Evolutionary conservation across 2,329 filamentous ascomycete genomes (phyloP).

Genomic region (Sarocladium strictum): DNA sequence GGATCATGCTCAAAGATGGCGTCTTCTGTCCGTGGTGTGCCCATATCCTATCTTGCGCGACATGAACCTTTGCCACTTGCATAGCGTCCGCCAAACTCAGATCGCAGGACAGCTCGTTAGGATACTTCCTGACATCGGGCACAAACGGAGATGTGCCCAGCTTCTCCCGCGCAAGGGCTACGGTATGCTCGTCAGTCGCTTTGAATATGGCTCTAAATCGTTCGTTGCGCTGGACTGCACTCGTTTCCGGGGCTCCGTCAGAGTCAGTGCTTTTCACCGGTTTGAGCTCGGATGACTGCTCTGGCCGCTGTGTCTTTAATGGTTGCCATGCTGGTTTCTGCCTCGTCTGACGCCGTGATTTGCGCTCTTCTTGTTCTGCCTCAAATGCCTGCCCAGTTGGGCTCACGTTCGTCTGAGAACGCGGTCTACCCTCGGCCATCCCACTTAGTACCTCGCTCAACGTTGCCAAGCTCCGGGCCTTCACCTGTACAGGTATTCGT

Average conservation of each 20-base stretch:
- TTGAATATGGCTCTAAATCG: constrained; percentile 5
- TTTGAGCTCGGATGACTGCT: neutral
- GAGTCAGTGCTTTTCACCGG: neutral
- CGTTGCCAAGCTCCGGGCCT: neutral
- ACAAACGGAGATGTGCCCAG: constrained; percentile 10
- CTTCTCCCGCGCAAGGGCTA: neutral
- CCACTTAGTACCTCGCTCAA: neutral
- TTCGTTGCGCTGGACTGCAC: neutral
- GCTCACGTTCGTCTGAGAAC: too few species aligned
- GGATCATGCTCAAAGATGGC: constrained; percentile 16
- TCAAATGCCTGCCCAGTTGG: too few species aligned
- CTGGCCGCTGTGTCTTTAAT: neutral
- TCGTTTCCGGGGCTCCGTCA: neutral
- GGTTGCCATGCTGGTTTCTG: neutral
- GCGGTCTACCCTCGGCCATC: too few species aligned
- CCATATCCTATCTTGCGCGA: constrained; percentile 28
- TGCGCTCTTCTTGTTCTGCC: too few species aligned
- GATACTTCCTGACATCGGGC: constrained; percentile 8
- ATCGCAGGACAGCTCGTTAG: constrained; percentile 11
- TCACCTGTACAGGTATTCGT: neutral
- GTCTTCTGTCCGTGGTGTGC: constrained; percentile 20
- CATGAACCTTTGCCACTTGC: constrained; percentile 28
- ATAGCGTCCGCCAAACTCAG: constrained; percentile 17
- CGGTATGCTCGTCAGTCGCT: neutral
- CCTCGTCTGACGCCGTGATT: neutral